Evolutionary conservation across 495 filamentous ascomycete genomes (phyloP), one percentile per base, ranked within the genome.

Genomic region (Aspergillus mulundensis): DNA sequence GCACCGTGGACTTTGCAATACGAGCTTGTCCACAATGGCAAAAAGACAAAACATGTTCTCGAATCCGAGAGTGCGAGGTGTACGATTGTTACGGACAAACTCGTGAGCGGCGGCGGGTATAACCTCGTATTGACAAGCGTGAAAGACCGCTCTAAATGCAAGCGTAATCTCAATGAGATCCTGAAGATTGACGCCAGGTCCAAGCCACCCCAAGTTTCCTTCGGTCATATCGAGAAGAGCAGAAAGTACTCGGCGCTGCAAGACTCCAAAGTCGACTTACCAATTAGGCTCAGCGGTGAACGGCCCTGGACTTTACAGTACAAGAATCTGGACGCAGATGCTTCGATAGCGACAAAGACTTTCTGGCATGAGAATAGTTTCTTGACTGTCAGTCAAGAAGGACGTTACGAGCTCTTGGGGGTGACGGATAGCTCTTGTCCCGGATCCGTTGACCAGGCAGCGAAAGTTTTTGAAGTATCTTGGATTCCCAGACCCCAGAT

Each of bases 1-100:
- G 75, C 82, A 18, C 94, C 94, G 0, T 95, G 90, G 78, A 87
- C 74, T n/a, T 67, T 98, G 7, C 90, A 96, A 61, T 98, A 96
- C 72, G 94, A 97, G 66, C 72, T 97, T 25, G 80, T 96, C n/a
- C 88, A 97, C 66, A 85, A 87, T 56, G 91, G 91, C 32, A 95
- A 88, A 72, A 81, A 90, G 48, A 84, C 79, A 21, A 86, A 87
- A 44, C 76, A 86, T 57, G 80, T 79, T 20, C 75, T 84, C n/a
- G 74, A 82, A 7, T 80, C 95, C 40, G 74, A 84, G 14, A 75
- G 72, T 12, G 69, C 78, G 19, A 61, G 77, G 16, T 83, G 84
- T 53, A 85, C 77, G 21, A 91, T 98, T 64, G 77, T 78, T 24
- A 97, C 92, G 0, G 78, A 86, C 2, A 77, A 81, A 24, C 72